Evolutionary conservation across 805 yeast genomes (phyloP), one percentile per base, ranked within the genome.

Genomic region (Pichia californica): DNA sequence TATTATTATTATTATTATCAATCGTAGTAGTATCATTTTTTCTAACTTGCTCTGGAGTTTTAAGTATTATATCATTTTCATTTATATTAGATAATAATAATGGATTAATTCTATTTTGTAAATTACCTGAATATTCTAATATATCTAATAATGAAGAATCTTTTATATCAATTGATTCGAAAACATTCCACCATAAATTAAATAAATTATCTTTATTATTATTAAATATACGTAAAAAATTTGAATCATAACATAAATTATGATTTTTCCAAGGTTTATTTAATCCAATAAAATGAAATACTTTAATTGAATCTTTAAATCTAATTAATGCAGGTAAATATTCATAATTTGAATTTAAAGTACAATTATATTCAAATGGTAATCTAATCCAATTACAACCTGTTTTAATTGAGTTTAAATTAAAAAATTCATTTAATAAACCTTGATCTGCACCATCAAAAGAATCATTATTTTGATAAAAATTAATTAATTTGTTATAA

Each of bases 381-480:
- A 93, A 64, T 37, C 77, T 71, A 27, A 69, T 61, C 96, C 97
- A 89, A 42, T 52, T 46, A 9, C 45, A 43, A 11, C 20, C 20
- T 2, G 43, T 45, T 8, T 63, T 60, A 14, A 46, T 42, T 10
- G 56, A 52, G 44, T 42, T 46, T 38, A 54, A 51, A 37, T 52
- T 72, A 58, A 85, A 87, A 55, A 74, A 82, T 56, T 84, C 85
- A 61, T 88, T 88, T 49, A 88, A 68, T 30, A 88, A 68, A 11
- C 97, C 97, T 62, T 88, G 97, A 63, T 88, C 97, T 2, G 95
- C 91, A 33, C 95, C 95, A 62, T 88, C 97, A 53, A 87, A 85
- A 3, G 65, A 67, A 13, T 53, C 53, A 11, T 50, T 52, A 5
- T 55, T 49, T 1, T 42, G 27, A 37, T 65, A 58, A 27, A 62